Evolutionary conservation across 768 basidiomycete genomes (phyloP), one percentile per base, ranked within the genome.

Genomic region (Leccinum longicurvipes): DNA sequence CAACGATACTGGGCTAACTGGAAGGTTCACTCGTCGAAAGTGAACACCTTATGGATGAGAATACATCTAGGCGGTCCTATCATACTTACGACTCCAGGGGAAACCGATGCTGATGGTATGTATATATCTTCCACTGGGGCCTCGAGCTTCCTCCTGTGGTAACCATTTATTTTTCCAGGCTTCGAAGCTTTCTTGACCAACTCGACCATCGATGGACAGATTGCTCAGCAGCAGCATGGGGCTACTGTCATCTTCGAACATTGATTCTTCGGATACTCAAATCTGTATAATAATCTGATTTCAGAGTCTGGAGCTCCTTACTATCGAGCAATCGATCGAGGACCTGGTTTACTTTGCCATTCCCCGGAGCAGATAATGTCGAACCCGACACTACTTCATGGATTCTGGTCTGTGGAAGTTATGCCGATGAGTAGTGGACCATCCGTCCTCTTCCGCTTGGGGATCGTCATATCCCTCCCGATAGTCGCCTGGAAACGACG

Each of bases 291-390:
- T 19, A 77, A 89, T 65, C 77, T 90, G 27, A 80, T 74, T 29
- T 80, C 79, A 78, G 60, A 87, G 83, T 63, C 72, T 90, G 47
- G 69, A 72, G 47, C 62, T 81, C 10, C 84, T 85, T 65, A 89
- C 85, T 1, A 78, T 90, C 48, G 83, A 87, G 64, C 88, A 90
- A 71, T 85, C 86, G 8, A 82, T 88, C 58, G 83, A 88, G 50
- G 87, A 90, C 62, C 70, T 89, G 34, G 85, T 77, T 15, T 87
- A 85, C 68, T 90, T 90, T 89, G 23, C 84, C 87, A 3, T 85
- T 86, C 81, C 84, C 85, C 0, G 78, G 79, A 53, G 87, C 87
- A 3, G 77, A 83, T 61, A 69, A 80, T 29, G 73, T 89, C 12
- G 79, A 77, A n/a, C 84, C 87, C 2, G 76, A 77, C 45, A 68